Percentiles rank a stretch among this genome's conserved stretches.
Conservation (phyloP, 2,329 filamentous ascomycete species). For the Fusarium torulosum region DNA sequence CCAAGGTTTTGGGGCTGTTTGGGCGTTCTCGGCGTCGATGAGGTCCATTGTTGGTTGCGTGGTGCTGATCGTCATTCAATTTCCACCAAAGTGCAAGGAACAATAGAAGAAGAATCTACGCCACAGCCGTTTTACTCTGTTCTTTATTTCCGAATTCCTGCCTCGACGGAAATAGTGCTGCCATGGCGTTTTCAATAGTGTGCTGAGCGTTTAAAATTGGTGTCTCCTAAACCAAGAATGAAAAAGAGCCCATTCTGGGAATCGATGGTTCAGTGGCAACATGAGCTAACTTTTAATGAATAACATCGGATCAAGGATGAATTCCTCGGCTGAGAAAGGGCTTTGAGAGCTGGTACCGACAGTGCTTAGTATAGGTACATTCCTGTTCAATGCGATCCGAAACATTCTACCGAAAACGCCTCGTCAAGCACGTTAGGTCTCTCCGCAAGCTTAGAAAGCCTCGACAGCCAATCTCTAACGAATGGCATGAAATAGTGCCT, state of each 20-base stretch:
- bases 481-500: slow-evolving; percentile 17
- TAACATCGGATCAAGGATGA: not conserved
- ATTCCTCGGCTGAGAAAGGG: not conserved
- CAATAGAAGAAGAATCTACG: slow-evolving; percentile 23
- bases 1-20: slow-evolving; percentile 2
- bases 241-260: not conserved
- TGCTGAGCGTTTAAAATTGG: not conserved
- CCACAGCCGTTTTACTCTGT: slow-evolving; percentile 18
- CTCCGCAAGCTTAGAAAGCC: not conserved
- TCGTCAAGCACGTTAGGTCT: not conserved
- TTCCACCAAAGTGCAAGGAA: slow-evolving; percentile 9
- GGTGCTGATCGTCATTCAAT: slow-evolving; percentile 4
- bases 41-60: slow-evolving; percentile 1
- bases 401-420: slow-evolving; percentile 6
- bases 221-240: slow-evolving; percentile 8
- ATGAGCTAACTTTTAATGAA: not conserved
- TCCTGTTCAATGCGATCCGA: slow-evolving; percentile 1
- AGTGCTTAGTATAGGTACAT: slow-evolving; percentile 8
- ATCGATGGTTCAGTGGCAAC: slow-evolving; percentile 8
- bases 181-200: slow-evolving; percentile 4
- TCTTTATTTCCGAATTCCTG: slow-evolving; percentile 27
- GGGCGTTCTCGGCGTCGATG: not conserved
- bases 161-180: not conserved
- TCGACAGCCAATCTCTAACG: not conserved
- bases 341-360: not conserved